These are phyloP conservation scores for Chaetoceros muelleri DNA, from an alignment of 108 stramenopile genomes.

Conservation along the genomic window DNA sequence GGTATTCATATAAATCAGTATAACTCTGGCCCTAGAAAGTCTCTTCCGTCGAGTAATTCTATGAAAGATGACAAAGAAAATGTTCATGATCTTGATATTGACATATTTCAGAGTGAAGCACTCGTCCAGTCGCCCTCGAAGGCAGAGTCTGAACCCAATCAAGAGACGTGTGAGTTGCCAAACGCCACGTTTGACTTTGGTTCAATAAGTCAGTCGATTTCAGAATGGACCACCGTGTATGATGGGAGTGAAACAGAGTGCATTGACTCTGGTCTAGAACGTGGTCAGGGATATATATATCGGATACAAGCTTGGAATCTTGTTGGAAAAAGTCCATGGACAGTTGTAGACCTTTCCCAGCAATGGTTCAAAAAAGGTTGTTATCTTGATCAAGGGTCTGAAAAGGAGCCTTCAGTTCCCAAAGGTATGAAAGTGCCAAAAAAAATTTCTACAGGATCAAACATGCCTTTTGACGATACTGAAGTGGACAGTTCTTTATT, in stretches of 20 bases:
- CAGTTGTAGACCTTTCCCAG: slow-evolving; percentile 20
- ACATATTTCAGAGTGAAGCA: background rate
- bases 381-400: slow-evolving; percentile 9
- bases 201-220: background rate
- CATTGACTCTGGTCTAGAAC: slow-evolving; percentile 21
- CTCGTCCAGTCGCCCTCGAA: background rate
- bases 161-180: background rate
- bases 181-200: background rate
- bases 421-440: slow-evolving; percentile 7
- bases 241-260: slow-evolving; percentile 27
- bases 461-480: background rate
- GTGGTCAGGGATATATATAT: slow-evolving; percentile 30
- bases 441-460: slow-evolving; percentile 9
- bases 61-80: too few species aligned
- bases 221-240: slow-evolving; percentile 31
- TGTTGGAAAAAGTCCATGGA: slow-evolving; percentile 31
- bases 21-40: too few species aligned
- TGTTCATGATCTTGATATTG: background rate
- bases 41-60: too few species aligned
- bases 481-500: background rate
- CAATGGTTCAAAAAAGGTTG: slow-evolving; percentile 21
- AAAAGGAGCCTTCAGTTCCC: slow-evolving; percentile 5
- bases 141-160: background rate
- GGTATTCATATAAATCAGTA: slow-evolving; percentile 3
- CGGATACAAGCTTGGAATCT: slow-evolving; percentile 42